Evolutionary conservation across 495 filamentous ascomycete species (phyloP).

Genomic region (Penicillium cataractarum): DNA sequence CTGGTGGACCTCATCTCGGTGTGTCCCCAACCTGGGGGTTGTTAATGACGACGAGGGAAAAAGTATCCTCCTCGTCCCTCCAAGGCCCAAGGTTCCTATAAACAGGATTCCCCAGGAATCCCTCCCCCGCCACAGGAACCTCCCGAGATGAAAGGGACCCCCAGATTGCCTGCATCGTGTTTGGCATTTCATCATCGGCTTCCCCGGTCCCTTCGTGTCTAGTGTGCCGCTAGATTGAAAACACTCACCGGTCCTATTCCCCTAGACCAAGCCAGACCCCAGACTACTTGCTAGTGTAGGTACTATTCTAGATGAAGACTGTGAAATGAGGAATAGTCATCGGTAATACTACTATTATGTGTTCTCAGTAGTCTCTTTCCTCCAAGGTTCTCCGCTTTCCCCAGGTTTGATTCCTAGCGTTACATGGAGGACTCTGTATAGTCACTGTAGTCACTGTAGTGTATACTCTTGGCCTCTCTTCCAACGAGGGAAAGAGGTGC

Average conservation of each 20-base stretch:
- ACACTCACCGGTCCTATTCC: constrained; percentile 19
- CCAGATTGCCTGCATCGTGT: constrained; percentile 5
- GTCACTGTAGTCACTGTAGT: neutral
- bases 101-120: constrained; percentile 2
- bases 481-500: constrained; percentile 1
- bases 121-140: neutral
- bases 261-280: neutral
- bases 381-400: constrained; percentile 3
- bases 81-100: constrained; percentile 13
- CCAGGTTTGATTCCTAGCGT: constrained; percentile 1
- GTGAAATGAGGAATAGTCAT: neutral
- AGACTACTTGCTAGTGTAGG: neutral
- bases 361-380: neutral
- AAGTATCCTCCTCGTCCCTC: neutral
- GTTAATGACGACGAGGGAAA: neutral
- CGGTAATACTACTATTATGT: neutral
- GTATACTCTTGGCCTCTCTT: no score
- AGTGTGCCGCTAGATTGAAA: constrained; percentile 24
- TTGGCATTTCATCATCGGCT: constrained; percentile 8
- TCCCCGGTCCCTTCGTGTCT: constrained; percentile 7
- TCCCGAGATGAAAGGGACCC: constrained; percentile 8
- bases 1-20: neutral
- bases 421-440: neutral
- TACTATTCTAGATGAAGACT: neutral
- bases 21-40: no score